A percentile compares a stretch with the other conserved stretches of the same genome.
phyloP scores from a whole-genome alignment of 2,329 filamentous ascomycete species.

The Trichoderma koningii region DNA sequence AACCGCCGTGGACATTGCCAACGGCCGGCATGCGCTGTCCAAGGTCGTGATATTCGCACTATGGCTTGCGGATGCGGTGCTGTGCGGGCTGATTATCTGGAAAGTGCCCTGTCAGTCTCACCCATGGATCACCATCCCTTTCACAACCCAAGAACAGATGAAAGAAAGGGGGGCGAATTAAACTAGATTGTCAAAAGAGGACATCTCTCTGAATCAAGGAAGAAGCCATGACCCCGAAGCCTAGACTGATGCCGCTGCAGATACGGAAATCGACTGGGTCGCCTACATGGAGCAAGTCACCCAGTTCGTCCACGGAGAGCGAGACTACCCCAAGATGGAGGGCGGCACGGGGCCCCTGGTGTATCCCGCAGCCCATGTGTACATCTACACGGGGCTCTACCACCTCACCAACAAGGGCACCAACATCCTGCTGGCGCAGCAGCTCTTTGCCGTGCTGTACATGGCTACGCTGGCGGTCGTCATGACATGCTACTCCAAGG shows the following conservation, averaged over 20 bases:
- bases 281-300: slow-evolving; percentile 95
- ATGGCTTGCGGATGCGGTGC: slow-evolving; percentile 67
- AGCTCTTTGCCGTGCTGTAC: slow-evolving; percentile 80
- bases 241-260: slow-evolving; percentile 42
- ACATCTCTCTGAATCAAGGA: not conserved
- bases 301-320: slow-evolving; percentile 79
- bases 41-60: slow-evolving; percentile 60
- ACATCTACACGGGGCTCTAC: slow-evolving; percentile 82
- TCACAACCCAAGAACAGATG: too few species aligned
- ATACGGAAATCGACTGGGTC: slow-evolving; percentile 97
- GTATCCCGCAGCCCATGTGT: slow-evolving; percentile 92
- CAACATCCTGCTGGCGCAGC: slow-evolving; percentile 79
- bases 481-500: slow-evolving; percentile 77
- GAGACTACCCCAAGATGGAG: slow-evolving; percentile 81
- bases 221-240: not conserved
- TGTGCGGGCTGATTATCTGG: slow-evolving; percentile 75
- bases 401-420: slow-evolving; percentile 72
- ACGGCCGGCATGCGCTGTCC: slow-evolving; percentile 53
- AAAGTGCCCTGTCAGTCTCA: slow-evolving; percentile 74
- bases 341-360: slow-evolving; percentile 91
- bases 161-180: not conserved
- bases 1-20: slow-evolving; percentile 48
- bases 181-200: not conserved
- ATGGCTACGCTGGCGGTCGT: slow-evolving; percentile 73
- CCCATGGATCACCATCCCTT: too few species aligned